phyloP scores from a whole-genome alignment of 2,329 filamentous ascomycete species.

The Ploettnerulaceae sp. region DNA sequence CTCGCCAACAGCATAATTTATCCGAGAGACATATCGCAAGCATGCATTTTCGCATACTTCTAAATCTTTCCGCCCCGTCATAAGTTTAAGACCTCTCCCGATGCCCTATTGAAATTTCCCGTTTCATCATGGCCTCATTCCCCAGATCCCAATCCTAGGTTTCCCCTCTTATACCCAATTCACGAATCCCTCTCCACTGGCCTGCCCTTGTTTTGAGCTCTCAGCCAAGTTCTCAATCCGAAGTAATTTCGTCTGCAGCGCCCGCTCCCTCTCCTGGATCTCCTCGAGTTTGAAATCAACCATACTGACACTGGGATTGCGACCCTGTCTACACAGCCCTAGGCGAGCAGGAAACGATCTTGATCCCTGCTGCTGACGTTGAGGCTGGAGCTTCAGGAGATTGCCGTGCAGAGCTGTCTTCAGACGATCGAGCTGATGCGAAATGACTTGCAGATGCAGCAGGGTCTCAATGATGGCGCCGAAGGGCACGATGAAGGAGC shows the following conservation, averaged over 20 bases:
- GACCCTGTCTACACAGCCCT: constrained; percentile 10
- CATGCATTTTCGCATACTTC: no score
- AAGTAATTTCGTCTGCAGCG: constrained; percentile 10
- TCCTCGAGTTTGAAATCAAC: constrained; percentile 15
- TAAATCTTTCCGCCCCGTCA: no score
- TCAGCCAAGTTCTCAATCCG: constrained; percentile 11
- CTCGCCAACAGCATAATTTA: neutral
- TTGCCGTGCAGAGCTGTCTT: constrained; percentile 13
- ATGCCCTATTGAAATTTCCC: neutral
- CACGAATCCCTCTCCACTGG: constrained; percentile 3
- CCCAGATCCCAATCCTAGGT: neutral
- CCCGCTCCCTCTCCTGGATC: constrained; percentile 11
- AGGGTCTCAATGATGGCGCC: constrained; percentile 14
- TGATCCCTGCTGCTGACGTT: neutral
- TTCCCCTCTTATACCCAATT: constrained; percentile 13
- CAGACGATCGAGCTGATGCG: constrained; percentile 14
- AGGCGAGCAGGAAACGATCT: constrained; percentile 6
- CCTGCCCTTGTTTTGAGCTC: constrained; percentile 12
- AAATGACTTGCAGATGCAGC: constrained; percentile 12
- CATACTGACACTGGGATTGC: constrained; percentile 10
- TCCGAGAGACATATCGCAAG: neutral
- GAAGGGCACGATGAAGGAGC: constrained; percentile 11
- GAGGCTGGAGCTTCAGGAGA: constrained; percentile 8
- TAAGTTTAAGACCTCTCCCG: no score
- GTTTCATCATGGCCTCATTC: neutral